phyloP scores from a whole-genome alignment of 2,329 filamentous ascomycete species.

The Ascochyta pisi region DNA sequence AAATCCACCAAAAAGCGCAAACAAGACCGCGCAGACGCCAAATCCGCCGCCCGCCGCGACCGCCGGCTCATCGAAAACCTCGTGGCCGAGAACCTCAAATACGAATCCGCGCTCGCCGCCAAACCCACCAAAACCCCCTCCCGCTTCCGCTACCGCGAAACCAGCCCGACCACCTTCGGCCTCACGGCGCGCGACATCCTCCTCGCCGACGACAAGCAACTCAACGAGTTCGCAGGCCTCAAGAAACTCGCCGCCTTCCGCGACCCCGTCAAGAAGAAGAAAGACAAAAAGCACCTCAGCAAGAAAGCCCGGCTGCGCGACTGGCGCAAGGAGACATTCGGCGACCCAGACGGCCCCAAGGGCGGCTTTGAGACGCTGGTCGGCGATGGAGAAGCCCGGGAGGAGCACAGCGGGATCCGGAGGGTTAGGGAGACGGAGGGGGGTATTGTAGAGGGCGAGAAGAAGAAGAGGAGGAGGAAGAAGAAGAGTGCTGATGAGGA shows the following conservation, averaged over 20 bases:
- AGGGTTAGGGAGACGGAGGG: not conserved
- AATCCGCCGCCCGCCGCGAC: conserved; percentile 80
- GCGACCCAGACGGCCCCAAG: conserved; percentile 61
- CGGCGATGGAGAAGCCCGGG: conserved; percentile 2
- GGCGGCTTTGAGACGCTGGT: conserved; percentile 48
- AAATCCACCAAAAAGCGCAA: conserved; percentile 57
- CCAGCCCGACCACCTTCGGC: conserved; percentile 87
- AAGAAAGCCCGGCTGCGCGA: conserved; percentile 91
- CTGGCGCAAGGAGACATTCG: conserved; percentile 78
- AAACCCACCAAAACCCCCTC: conserved; percentile 57
- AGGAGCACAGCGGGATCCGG: not conserved
- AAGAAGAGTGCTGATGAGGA: conserved; percentile 17
- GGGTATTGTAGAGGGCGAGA: not conserved
- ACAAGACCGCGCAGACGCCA: conserved; percentile 59
- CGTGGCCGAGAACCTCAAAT: conserved; percentile 79
- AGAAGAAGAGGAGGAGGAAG: conserved; percentile 2
- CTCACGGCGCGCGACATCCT: conserved; percentile 90
- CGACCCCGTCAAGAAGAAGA: conserved; percentile 85
- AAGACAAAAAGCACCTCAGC: conserved; percentile 84
- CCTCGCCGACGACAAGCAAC: conserved; percentile 80
- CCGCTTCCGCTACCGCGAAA: conserved; percentile 90
- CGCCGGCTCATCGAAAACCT: conserved; percentile 84
- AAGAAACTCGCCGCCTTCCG: conserved; percentile 95
- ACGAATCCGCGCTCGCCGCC: conserved; percentile 68
- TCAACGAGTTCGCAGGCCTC: conserved; percentile 90